Percentiles rank a stretch among this genome's conserved stretches.
Conservation (phyloP, 208 protist genomes). For the Plasmodiophora brassicae region DNA sequence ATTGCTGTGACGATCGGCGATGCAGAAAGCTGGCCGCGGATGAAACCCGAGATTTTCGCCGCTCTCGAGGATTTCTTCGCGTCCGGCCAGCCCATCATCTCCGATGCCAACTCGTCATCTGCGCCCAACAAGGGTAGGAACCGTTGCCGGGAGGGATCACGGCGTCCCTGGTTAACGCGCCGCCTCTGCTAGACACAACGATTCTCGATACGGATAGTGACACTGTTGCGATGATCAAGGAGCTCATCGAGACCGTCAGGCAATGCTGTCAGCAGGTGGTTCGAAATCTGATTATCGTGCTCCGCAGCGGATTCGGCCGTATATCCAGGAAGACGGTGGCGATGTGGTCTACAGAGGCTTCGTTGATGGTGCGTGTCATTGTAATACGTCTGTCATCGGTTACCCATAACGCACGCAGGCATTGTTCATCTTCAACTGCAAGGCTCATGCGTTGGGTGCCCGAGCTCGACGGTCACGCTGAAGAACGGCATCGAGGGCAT, state of each 20-base stretch:
- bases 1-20: conserved; percentile 56
- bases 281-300: neutral
- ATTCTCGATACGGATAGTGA: conserved; percentile 56
- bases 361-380: conserved; percentile 59
- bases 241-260: conserved; percentile 68
- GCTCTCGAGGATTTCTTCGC: conserved; percentile 67
- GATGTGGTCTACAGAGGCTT: conserved; percentile 67
- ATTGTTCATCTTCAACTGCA: conserved; percentile 43
- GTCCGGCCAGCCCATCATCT: conserved; percentile 53
- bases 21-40: neutral
- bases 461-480: conserved; percentile 67
- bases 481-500: conserved; percentile 75
- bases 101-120: neutral
- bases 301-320: conserved; percentile 35
- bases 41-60: conserved; percentile 55
- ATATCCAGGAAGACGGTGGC: conserved; percentile 69
- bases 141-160: too few species aligned
- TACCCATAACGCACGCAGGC: too few species aligned
- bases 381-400: neutral
- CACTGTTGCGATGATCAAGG: conserved; percentile 69
- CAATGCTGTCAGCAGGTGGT: conserved; percentile 54
- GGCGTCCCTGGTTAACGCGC: too few species aligned
- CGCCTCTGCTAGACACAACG: too few species aligned
- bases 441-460: conserved; percentile 65
- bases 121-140: conserved; percentile 4